Base-by-base conservation (phyloP, 2,329 filamentous ascomycete species). In the Penicillium frequentans region DNA sequence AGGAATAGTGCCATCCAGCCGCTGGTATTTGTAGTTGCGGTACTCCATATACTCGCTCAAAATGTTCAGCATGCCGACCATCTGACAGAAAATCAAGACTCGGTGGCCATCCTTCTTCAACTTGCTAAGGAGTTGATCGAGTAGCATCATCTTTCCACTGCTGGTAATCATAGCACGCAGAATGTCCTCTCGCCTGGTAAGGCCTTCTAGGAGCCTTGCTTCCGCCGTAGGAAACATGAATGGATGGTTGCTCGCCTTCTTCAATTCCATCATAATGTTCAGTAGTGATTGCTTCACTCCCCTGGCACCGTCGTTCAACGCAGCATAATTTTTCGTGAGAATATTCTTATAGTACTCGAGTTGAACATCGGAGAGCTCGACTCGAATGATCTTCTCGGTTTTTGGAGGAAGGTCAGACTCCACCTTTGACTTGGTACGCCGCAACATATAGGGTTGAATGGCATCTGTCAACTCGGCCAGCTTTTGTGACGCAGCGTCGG, bases 281-380 rank as follows among this genome's bases (percentile, higher is more conserved):
- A 99, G 80, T 14, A 99, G 79, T 0, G 93, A 98, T 64, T 96
- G 93, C 75, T 96, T 98, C 73, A 96, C 91, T 6, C 93, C 95
- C 59, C 86, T 91, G 45, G 89, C 88, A 46, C 92, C 93, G 69
- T 96, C 90, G 67, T 96, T 96, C 31, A 99, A 82, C 3, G 93
- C 95, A 29, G 92, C 87, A 69, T 99, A 99, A 72, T 99, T 99
- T 68, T 93, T 88, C 0, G 95, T 98, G 24, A 99, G 82, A 57
- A 99, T 98, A 70, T 98, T 98, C 78, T 98, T 98, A 81, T 99
- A 99, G 75, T 97, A 98, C 63, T 99, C 93, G 10, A 98, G 81
- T 71, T 99, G 95, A 27, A 98, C 88, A 74, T 99, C 95, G 0
- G 95, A 96, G 50, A 99, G 82, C 75, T 98, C 95, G 42, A 99